Percentiles rank a stretch among this genome's conserved stretches.
These are phyloP conservation scores for Cryptococcus sp. DNA, from an alignment of 1,284 basidiomycete species.

Conservation along the genomic window DNA sequence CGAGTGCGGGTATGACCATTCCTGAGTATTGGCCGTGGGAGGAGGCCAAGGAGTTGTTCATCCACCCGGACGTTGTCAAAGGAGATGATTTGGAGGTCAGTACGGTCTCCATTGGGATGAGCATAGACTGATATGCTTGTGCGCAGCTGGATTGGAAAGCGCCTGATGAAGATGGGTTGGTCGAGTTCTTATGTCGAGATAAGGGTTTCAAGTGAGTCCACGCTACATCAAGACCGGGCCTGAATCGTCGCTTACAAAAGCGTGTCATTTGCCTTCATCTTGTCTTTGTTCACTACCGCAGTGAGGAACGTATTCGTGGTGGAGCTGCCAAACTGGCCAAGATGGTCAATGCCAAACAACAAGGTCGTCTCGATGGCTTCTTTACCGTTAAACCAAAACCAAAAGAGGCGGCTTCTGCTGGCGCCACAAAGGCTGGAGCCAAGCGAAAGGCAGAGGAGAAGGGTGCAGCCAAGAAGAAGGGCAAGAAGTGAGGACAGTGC, in stretches of 20 bases:
- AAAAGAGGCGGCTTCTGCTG: conserved; percentile 32
- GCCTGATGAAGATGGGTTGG: conserved; percentile 90
- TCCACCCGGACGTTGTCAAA: conserved; percentile 83
- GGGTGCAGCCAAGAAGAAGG: conserved; percentile 28
- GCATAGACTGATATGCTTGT: neutral
- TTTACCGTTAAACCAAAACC: conserved; percentile 72
- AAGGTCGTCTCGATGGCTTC: conserved; percentile 94
- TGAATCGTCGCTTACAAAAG: neutral
- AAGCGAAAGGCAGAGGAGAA: conserved; percentile 40
- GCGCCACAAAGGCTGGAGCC: conserved; percentile 35
- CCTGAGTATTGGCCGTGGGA: conserved; percentile 97
- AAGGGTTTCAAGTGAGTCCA: conserved; percentile 89
- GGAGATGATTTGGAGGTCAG: conserved; percentile 82
- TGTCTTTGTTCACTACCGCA: conserved; percentile 47
- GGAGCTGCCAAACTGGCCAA: conserved; percentile 91
- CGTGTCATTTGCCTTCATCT: neutral
- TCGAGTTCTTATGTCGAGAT: conserved; percentile 90
- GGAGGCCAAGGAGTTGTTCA: conserved; percentile 87
- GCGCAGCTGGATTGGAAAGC: conserved; percentile 86
- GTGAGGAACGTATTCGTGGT: conserved; percentile 94
- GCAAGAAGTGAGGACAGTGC: conserved; percentile 22
- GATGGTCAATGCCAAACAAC: conserved; percentile 86
- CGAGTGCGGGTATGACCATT: conserved; percentile 69
- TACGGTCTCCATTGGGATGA: conserved; percentile 4
- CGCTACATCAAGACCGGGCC: neutral